Conservation (phyloP, 2,329 filamentous ascomycete species). For the Trichoderma asperellum region DNA sequence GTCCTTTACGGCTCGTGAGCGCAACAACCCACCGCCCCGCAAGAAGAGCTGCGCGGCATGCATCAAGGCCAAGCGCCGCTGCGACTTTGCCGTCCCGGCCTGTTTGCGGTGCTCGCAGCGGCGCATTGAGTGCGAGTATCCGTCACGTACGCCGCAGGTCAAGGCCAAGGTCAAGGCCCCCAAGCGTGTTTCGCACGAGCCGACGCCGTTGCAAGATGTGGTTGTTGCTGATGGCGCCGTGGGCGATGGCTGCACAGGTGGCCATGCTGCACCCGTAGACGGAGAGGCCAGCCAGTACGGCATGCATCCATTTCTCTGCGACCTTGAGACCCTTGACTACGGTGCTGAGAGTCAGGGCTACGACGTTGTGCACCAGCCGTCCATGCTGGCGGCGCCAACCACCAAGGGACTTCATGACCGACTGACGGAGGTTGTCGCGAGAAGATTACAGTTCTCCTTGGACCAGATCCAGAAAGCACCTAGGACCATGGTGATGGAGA, state of each 20-base stretch:
- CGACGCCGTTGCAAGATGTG: not conserved
- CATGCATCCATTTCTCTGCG: not conserved
- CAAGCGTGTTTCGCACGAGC: not conserved
- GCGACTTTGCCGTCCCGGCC: slow-evolving; percentile 54
- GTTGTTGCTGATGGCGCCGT: not conserved
- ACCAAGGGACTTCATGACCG: slow-evolving; percentile 32
- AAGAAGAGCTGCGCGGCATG: slow-evolving; percentile 62
- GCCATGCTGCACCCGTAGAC: not conserved
- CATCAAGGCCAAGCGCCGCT: slow-evolving; percentile 60
- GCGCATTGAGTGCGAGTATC: slow-evolving; percentile 53
- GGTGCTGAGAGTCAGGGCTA: not conserved
- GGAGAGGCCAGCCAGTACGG: not conserved
- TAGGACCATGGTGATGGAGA: slow-evolving; percentile 52
- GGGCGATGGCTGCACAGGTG: not conserved
- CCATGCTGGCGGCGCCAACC: slow-evolving; percentile 34
- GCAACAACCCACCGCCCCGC: slow-evolving; percentile 50
- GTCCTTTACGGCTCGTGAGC: slow-evolving; percentile 44
- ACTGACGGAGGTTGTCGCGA: slow-evolving; percentile 36
- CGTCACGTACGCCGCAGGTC: slow-evolving; percentile 23
- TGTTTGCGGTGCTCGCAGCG: slow-evolving; percentile 58
- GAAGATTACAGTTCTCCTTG: slow-evolving; percentile 50
- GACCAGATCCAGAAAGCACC: slow-evolving; percentile 57
- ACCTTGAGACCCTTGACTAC: not conserved
- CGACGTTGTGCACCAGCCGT: slow-evolving; percentile 6
- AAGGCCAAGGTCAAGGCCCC: not conserved